These are phyloP conservation scores for Microsporum audouinii DNA, from an alignment of 2,329 filamentous ascomycete species.

Conservation along the genomic window DNA sequence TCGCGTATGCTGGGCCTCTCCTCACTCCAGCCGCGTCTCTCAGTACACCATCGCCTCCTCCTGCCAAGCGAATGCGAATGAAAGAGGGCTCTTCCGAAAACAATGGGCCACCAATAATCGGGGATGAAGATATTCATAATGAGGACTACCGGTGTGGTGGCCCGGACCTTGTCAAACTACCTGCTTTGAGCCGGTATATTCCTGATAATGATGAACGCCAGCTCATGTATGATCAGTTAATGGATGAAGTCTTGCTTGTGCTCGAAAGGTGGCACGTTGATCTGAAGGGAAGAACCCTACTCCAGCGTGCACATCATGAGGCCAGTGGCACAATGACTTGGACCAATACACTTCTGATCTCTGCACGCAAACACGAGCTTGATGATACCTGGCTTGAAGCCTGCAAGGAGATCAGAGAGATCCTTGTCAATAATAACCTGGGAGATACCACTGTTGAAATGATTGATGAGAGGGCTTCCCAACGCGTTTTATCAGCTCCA, in stretches of 20 bases:
- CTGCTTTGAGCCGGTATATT: neutral
- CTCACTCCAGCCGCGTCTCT: neutral
- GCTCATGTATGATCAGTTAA: neutral
- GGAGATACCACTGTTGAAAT: neutral
- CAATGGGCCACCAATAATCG: neutral
- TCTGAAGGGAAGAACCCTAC: neutral
- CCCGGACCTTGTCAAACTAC: neutral
- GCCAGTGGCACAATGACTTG: neutral
- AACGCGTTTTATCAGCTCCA: neutral
- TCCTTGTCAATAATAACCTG: neutral
- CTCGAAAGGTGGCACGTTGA: neutral
- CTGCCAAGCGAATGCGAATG: neutral
- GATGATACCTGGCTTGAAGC: neutral
- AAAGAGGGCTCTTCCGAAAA: neutral
- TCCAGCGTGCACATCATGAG: neutral
- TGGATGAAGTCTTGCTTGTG: neutral
- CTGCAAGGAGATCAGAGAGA: neutral
- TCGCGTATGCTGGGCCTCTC: neutral
- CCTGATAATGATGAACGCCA: neutral
- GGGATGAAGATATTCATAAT: neutral
- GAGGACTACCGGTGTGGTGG: neutral
- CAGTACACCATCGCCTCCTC: neutral
- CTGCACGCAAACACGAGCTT: neutral
- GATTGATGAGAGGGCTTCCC: neutral
- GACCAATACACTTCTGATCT: neutral